Percentiles rank a stretch among this genome's conserved stretches.
Conservation (phyloP, 2,329 filamentous ascomycete genomes). For the Cordyceps javanica region DNA sequence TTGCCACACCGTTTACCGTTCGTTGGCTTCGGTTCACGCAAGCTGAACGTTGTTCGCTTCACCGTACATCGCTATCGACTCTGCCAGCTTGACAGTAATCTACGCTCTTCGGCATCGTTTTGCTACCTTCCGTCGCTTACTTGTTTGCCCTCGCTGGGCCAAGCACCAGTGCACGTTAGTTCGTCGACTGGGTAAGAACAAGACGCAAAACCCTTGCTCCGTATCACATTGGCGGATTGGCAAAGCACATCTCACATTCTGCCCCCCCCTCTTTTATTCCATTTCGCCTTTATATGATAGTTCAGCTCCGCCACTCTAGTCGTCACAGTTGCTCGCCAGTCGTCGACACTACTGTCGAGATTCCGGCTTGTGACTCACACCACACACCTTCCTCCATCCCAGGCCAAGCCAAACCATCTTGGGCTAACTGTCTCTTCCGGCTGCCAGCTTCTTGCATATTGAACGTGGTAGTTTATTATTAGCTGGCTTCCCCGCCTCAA, state of each 20-base stretch:
- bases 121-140: background rate
- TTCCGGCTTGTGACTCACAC: conserved; percentile 28
- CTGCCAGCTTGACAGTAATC: background rate
- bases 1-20: conserved; percentile 4
- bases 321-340: conserved; percentile 10
- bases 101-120: background rate
- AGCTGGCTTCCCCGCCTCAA: conserved; percentile 22
- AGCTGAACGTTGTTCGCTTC: background rate
- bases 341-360: conserved; percentile 21
- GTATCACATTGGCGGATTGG: background rate
- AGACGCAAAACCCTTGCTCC: background rate
- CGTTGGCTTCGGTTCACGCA: background rate
- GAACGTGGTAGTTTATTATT: conserved; percentile 20
- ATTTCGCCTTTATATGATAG: background rate
- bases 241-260: background rate
- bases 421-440: conserved; percentile 9
- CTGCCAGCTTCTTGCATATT: conserved; percentile 25
- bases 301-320: background rate
- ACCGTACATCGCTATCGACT: background rate
- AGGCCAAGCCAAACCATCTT: conserved; percentile 16
- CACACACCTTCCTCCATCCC: conserved; percentile 17
- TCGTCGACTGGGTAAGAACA: conserved; percentile 10
- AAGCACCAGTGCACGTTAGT: conserved; percentile 5
- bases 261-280: conserved; percentile 10
- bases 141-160: background rate